Conservation (phyloP, 169 alveolate genomes). For the Amoebophrya sp. region DNA sequence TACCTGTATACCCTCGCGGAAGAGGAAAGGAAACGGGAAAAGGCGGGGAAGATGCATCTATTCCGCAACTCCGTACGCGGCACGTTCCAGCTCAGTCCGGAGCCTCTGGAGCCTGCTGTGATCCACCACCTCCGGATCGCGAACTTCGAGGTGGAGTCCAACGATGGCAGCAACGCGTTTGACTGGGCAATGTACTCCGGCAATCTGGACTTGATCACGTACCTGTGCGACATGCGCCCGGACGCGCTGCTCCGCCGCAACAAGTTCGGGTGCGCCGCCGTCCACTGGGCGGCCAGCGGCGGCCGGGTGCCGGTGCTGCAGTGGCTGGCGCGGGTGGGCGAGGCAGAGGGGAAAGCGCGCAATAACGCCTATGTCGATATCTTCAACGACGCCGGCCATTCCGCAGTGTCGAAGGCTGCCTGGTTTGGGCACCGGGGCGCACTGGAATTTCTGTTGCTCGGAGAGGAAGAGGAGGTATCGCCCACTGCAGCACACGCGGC, state of each 20-base stretch:
- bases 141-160: background rate
- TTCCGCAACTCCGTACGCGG: too few relatives aligned
- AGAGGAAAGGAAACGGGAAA: too few relatives aligned
- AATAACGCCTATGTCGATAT: too few relatives aligned
- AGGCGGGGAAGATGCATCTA: too few relatives aligned
- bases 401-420: background rate
- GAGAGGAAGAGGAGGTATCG: too few relatives aligned
- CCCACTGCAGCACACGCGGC: too few relatives aligned
- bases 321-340: background rate
- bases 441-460: background rate
- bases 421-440: background rate
- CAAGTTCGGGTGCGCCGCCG: background rate
- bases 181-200: background rate
- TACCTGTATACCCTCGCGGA: background rate
- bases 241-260: background rate
- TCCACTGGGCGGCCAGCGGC: background rate
- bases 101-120: too few relatives aligned
- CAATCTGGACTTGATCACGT: background rate
- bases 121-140: too few relatives aligned
- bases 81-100: too few relatives aligned
- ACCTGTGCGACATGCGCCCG: background rate
- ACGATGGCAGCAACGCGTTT: background rate
- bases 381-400: slow-evolving; percentile 7
- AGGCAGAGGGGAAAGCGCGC: background rate
- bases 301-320: background rate